Evolutionary conservation across 805 yeast species (phyloP).

Genomic region (Zygosaccharomyces pseudorouxii): DNA sequence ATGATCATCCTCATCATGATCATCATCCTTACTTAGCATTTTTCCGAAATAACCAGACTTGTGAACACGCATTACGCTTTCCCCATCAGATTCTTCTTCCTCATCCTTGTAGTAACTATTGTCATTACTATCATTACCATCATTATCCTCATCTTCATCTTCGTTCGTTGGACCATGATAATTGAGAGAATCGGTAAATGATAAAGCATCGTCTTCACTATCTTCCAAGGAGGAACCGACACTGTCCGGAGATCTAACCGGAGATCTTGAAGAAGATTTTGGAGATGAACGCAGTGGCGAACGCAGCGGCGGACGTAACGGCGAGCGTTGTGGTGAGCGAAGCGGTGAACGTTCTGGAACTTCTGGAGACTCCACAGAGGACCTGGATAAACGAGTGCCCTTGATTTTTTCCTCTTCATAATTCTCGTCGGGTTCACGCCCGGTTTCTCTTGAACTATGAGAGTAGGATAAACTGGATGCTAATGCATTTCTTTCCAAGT

Average conservation of each 20-base stretch:
- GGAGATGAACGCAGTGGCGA: no score
- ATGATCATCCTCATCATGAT: no score
- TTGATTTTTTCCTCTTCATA: background rate
- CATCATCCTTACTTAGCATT: conserved; percentile 17
- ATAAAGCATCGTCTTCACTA: conserved; percentile 20
- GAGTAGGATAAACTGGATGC: conserved; percentile 2
- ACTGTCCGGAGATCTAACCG: background rate
- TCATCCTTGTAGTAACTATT: conserved; percentile 11
- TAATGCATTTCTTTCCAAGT: background rate
- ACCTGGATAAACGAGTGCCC: background rate
- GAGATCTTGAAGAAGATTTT: background rate
- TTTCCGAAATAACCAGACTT: conserved; percentile 28
- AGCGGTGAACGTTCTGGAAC: background rate
- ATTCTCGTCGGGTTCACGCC: background rate
- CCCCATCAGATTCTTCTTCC: conserved; percentile 7
- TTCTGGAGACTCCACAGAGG: background rate
- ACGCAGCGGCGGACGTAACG: no score
- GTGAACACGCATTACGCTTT: conserved; percentile 20
- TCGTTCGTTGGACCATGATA: conserved; percentile 16
- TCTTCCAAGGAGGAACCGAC: conserved; percentile 1
- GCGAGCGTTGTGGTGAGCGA: background rate
- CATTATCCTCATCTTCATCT: conserved; percentile 13
- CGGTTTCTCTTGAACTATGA: conserved; percentile 4
- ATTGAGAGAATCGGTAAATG: conserved; percentile 21
- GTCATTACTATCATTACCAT: conserved; percentile 12